Evolutionary conservation across 176 grass and related monocot species (phyloP).

Genomic region (Stipa capillata): DNA sequence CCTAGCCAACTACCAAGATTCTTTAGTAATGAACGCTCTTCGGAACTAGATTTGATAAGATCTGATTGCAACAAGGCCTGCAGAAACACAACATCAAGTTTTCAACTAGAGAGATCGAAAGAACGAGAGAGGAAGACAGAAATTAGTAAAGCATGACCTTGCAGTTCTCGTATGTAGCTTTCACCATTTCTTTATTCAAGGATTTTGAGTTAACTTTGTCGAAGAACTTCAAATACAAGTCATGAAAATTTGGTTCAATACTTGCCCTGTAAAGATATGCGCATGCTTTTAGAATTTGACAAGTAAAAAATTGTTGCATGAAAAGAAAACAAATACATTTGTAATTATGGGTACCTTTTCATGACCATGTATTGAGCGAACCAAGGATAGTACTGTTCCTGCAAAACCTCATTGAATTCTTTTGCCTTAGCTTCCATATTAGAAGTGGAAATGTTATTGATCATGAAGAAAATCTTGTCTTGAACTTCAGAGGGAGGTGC

Average conservation of each 20-base stretch:
- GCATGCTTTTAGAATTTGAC: neutral
- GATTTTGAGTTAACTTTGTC: slow-evolving; percentile 88
- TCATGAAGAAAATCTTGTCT: slow-evolving; percentile 84
- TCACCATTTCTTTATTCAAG: slow-evolving; percentile 89
- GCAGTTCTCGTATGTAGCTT: slow-evolving; percentile 97
- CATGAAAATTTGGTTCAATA: slow-evolving; percentile 99
- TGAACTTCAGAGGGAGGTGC: slow-evolving; percentile 66
- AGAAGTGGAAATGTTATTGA: slow-evolving; percentile 72
- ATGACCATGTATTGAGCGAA: slow-evolving; percentile 98
- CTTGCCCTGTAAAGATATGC: slow-evolving; percentile 58
- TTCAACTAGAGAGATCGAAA: neutral
- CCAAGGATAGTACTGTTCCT: slow-evolving; percentile 79
- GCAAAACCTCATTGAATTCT: slow-evolving; percentile 64
- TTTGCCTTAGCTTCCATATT: slow-evolving; percentile 75
- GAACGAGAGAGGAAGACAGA: neutral
- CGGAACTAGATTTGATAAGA: slow-evolving; percentile 97
- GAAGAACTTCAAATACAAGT: slow-evolving; percentile 86
- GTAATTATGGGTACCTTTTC: slow-evolving; percentile 62
- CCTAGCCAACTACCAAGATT: slow-evolving; percentile 98
- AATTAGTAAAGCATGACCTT: slow-evolving; percentile 43
- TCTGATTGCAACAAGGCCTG: slow-evolving; percentile 86
- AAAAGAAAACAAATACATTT: slow-evolving; percentile 5
- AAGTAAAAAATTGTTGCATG: neutral
- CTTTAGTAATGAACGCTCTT: slow-evolving; percentile 94
- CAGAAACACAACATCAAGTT: neutral